Evolutionary conservation across 225 moss, liverwort and hornwort species (phyloP).

Genomic region (Asterella californica): DNA sequence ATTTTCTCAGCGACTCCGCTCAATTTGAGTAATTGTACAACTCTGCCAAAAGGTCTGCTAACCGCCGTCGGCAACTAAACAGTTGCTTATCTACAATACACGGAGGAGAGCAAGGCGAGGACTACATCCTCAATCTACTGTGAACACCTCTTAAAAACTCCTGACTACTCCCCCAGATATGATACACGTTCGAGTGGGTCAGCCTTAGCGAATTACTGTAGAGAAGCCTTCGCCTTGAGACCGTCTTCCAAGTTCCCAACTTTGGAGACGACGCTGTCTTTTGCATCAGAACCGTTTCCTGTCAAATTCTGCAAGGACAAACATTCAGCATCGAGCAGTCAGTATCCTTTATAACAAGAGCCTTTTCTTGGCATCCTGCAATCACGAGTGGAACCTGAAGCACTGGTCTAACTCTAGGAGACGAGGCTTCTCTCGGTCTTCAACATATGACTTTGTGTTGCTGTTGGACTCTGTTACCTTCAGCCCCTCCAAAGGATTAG

Average conservation of each 20-base stretch:
- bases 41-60: conserved; percentile 5
- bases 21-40: conserved; percentile 5
- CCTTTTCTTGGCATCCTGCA: too few relatives aligned
- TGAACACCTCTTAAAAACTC: neutral
- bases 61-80: neutral
- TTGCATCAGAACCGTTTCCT: neutral
- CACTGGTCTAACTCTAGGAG: too few relatives aligned
- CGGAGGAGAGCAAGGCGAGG: neutral
- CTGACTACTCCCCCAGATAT: neutral
- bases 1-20: neutral
- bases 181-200: conserved; percentile 1
- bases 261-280: neutral
- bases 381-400: too few relatives aligned
- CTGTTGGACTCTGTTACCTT: too few relatives aligned
- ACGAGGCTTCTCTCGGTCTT: too few relatives aligned
- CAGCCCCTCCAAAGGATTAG: neutral
- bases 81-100: neutral
- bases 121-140: neutral
- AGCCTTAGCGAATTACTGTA: neutral
- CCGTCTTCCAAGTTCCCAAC: neutral
- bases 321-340: neutral
- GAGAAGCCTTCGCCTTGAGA: neutral
- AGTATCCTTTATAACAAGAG: too few relatives aligned
- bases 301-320: neutral
- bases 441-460: too few relatives aligned